These are phyloP conservation scores for Claviceps lovelessii DNA, from an alignment of 2,329 filamentous ascomycete genomes.

Conservation along the genomic window DNA sequence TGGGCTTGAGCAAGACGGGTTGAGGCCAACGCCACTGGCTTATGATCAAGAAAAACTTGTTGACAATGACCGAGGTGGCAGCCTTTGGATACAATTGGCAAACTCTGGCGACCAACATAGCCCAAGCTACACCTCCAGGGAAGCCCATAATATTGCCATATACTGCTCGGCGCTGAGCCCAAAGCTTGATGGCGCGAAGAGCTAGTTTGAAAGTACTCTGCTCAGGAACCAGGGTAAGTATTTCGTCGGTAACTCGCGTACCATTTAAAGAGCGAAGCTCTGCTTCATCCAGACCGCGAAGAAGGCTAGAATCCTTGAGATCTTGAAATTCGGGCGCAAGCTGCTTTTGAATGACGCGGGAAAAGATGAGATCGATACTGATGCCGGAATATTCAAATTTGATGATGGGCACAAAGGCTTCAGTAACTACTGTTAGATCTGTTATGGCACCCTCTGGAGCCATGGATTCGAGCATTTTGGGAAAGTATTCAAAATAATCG, in stretches of 20 bases:
- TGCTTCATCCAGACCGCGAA: slow-evolving; percentile 74
- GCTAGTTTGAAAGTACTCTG: slow-evolving; percentile 80
- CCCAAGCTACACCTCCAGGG: slow-evolving; percentile 93
- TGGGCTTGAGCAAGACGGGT: slow-evolving; percentile 78
- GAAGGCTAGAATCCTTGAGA: slow-evolving; percentile 67
- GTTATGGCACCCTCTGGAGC: slow-evolving; percentile 66
- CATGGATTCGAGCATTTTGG: slow-evolving; percentile 62
- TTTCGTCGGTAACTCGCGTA: slow-evolving; percentile 86
- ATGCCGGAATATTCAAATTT: slow-evolving; percentile 86
- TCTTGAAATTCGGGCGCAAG: slow-evolving; percentile 53
- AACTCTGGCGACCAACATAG: slow-evolving; percentile 89
- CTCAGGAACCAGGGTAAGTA: slow-evolving; percentile 77
- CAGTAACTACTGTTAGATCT: slow-evolving; percentile 71
- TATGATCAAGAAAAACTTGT: slow-evolving; percentile 91
- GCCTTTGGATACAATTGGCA: slow-evolving; percentile 94
- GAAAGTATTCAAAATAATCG: slow-evolving; percentile 86
- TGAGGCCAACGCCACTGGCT: slow-evolving; percentile 85
- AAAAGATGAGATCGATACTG: slow-evolving; percentile 89
- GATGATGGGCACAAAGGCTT: slow-evolving; percentile 92
- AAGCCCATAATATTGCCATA: slow-evolving; percentile 96
- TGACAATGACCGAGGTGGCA: slow-evolving; percentile 72
- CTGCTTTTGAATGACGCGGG: slow-evolving; percentile 55
- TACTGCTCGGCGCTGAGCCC: slow-evolving; percentile 83
- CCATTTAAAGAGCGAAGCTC: slow-evolving; percentile 87
- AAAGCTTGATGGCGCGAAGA: slow-evolving; percentile 84